These are phyloP conservation scores for Medicago arabica DNA, from an alignment of 306 rosid genomes.

Conservation along the genomic window DNA sequence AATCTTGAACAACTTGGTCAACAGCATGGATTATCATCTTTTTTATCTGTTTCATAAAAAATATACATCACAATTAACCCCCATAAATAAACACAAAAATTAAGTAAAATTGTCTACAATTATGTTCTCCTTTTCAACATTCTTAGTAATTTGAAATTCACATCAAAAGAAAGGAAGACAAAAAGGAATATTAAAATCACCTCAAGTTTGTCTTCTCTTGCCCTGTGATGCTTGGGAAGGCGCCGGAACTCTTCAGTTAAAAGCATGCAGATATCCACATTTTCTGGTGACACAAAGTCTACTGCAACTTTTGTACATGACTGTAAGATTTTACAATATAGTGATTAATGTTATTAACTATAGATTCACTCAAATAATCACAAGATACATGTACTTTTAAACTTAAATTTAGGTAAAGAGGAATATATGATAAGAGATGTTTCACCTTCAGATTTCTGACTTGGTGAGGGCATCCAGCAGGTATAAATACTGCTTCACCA, in stretches of 20 bases:
- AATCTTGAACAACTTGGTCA: constrained; percentile 56
- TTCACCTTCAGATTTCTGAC: constrained; percentile 77
- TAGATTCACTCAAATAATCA: not conserved
- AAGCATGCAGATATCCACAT: constrained; percentile 59
- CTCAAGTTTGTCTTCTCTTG: constrained; percentile 85
- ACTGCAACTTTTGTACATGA: constrained; percentile 81
- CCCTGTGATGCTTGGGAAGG: constrained; percentile 68
- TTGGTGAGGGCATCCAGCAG: constrained; percentile 90
- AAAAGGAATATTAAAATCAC: constrained; percentile 33
- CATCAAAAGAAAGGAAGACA: not conserved
- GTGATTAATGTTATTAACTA: not conserved
- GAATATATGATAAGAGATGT: not conserved
- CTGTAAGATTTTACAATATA: constrained; percentile 39
- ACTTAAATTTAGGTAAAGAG: not conserved
- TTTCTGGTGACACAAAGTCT: constrained; percentile 79
- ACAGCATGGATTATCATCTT: constrained; percentile 67
- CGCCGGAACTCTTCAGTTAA: constrained; percentile 62
- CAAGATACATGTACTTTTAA: not conserved
- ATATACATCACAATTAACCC: too few relatives aligned
- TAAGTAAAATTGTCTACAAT: not conserved
- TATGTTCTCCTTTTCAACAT: constrained; percentile 1
- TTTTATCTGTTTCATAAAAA: constrained; percentile 63
- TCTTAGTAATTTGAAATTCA: constrained; percentile 5
- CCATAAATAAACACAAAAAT: not conserved
- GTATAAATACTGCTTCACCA: constrained; percentile 83